Base-by-base conservation (phyloP, 371 early-diverging fungal genomes). In the Umbelopsis sp. region DNA sequence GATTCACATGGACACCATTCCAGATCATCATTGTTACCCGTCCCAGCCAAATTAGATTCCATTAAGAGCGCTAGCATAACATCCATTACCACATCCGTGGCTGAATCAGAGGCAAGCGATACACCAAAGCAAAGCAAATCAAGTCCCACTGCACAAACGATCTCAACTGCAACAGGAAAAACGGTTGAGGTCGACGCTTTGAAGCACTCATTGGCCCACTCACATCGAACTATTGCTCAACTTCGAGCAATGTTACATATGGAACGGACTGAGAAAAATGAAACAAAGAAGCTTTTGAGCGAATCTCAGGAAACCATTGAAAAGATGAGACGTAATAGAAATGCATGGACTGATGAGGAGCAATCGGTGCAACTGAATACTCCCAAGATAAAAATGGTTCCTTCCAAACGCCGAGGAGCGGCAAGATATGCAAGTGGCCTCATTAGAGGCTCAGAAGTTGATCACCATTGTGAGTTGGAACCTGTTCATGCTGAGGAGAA, bases 241-340 rank as follows among this genome's bases (percentile, higher is more conserved):
- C 35, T 57, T 18, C 29, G 57, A 35, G 57, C 57, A 7, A 25
- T 24, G 57, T 35, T 86, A 20, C 76, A 84, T 68, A 76, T 74
- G 67, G 84, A 81, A 71, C 81, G 80, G 71, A 80, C 77, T 1
- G 89, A 89, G 65, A 89, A 89, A 65, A 80, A 82, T 14, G 89
- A 89, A 65, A 67, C 86, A 32, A 84, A 82, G 51, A 89, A 87
- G 69, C 78, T 89, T 46, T 73, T 89, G 45, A 83, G 82, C 3
- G 87, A 89, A 50, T 84, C 85, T 12, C 87, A 88, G 63, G 90
- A 89, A 67, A 81, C 79, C 8, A 87, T 89, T 63, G 88, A 87
- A 70, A 80, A 78, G 16, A 63, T 89, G 38, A 86, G 57, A 5
- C 57, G 35, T 18, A 57, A 35, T 8, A 57, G 32, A 35, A 32